Evolutionary conservation across 805 yeast genomes (phyloP).

Genomic region (Candida rishiriensis): DNA sequence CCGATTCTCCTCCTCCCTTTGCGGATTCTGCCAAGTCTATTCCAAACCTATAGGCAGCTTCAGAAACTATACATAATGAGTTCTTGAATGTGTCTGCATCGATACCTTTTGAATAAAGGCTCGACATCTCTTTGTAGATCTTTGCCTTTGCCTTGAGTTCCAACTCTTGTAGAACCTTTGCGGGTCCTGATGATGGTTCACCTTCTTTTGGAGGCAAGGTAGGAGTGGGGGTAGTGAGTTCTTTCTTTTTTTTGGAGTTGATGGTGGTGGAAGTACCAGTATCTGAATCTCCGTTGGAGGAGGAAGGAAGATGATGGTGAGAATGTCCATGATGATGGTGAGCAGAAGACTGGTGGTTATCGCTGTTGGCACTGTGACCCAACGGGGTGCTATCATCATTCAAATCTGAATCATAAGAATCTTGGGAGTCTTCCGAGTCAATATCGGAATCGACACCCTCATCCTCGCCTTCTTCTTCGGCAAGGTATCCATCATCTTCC

Average conservation of each 20-base stretch:
- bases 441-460: conserved; percentile 3
- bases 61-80: conserved; percentile 26
- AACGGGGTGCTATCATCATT: too few relatives aligned
- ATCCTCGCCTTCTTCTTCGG: conserved; percentile 1
- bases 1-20: conserved; percentile 33
- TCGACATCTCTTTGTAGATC: conserved; percentile 22
- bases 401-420: conserved; percentile 1
- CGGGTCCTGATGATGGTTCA: conserved; percentile 15
- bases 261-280: conserved; percentile 10
- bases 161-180: conserved; percentile 20
- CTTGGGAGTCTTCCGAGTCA: conserved; percentile 4
- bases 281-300: conserved; percentile 1
- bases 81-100: conserved; percentile 28
- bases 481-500: neutral
- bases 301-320: neutral
- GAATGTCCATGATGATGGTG: neutral
- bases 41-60: conserved; percentile 31
- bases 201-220: conserved; percentile 5
- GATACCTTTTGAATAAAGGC: conserved; percentile 18
- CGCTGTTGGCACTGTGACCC: too few relatives aligned
- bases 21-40: conserved; percentile 34
- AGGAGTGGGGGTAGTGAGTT: too few relatives aligned
- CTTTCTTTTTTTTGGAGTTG: conserved; percentile 4
- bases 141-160: conserved; percentile 23
- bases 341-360: neutral